Percentiles rank a stretch among this genome's conserved stretches.
Evolutionary conservation across 73 alveolate genomes (phyloP).

Genomic region (Diophrys appendiculata): DNA sequence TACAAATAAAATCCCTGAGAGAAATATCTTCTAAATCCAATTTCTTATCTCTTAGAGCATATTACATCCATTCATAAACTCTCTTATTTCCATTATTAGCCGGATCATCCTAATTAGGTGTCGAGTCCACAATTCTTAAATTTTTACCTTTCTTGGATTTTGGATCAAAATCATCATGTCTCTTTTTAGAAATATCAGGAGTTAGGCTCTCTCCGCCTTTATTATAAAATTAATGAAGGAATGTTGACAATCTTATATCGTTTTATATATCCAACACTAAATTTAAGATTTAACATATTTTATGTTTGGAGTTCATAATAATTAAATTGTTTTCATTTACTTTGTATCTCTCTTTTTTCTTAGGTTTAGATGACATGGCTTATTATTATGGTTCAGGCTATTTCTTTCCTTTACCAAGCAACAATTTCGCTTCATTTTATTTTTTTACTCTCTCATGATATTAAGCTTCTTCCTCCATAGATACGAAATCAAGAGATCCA

Average conservation of each 20-base stretch:
- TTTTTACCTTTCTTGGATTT: no score
- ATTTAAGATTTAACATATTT: slow-evolving; percentile 18
- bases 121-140: no score
- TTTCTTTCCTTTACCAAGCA: neutral
- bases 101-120: neutral
- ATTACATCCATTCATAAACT: slow-evolving; percentile 32
- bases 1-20: slow-evolving; percentile 43
- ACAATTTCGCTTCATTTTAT: neutral
- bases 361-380: no score
- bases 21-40: slow-evolving; percentile 41
- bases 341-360: slow-evolving; percentile 22
- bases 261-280: slow-evolving; percentile 35
- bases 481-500: slow-evolving; percentile 44
- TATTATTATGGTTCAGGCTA: no score
- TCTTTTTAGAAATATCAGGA: no score
- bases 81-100: slow-evolving; percentile 6
- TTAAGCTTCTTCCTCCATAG: slow-evolving; percentile 32
- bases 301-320: slow-evolving; percentile 33
- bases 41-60: slow-evolving; percentile 23
- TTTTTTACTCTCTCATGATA: neutral
- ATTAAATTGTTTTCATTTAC: slow-evolving; percentile 33
- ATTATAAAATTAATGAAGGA: slow-evolving; percentile 28
- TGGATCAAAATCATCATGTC: no score
- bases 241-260: slow-evolving; percentile 32
- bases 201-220: no score